Evolutionary conservation across 1,284 basidiomycete genomes (phyloP).

Genomic region (Boletellus deceptivus): DNA sequence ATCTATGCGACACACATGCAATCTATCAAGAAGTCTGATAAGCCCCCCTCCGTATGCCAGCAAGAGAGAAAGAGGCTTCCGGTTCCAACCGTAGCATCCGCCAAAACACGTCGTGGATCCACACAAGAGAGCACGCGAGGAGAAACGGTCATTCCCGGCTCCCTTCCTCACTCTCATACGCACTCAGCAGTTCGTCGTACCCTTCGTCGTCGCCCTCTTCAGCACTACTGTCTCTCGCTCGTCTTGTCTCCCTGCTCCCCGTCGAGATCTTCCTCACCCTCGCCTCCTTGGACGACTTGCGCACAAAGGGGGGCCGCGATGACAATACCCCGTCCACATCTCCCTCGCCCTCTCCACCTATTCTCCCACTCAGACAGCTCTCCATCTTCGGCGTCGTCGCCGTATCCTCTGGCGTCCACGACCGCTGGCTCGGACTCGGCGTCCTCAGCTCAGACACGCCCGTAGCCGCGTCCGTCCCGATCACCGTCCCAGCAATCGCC

Average conservation of each 20-base stretch:
- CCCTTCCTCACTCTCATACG: constrained; percentile 71
- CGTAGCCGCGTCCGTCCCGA: constrained; percentile 18
- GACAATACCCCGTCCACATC: constrained; percentile 15
- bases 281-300: constrained; percentile 47
- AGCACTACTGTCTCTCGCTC: constrained; percentile 55
- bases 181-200: constrained; percentile 72
- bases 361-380: constrained; percentile 39
- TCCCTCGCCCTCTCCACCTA: background rate
- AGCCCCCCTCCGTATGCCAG: background rate
- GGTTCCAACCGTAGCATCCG: background rate
- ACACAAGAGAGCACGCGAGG: too few relatives aligned
- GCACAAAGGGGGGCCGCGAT: constrained; percentile 36
- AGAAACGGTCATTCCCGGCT: constrained; percentile 26
- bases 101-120: background rate
- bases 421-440: constrained; percentile 42
- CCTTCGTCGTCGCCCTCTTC: constrained; percentile 77
- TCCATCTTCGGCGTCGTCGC: constrained; percentile 54
- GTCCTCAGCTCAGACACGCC: constrained; percentile 21
- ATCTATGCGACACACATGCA: background rate
- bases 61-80: background rate
- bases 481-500: background rate
- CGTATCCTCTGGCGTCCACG: constrained; percentile 47
- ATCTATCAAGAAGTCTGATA: background rate
- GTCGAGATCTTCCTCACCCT: constrained; percentile 48
- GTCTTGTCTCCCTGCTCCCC: constrained; percentile 36